Conservation (phyloP, 148 eudicot genomes). For the Spergularia marina region DNA sequence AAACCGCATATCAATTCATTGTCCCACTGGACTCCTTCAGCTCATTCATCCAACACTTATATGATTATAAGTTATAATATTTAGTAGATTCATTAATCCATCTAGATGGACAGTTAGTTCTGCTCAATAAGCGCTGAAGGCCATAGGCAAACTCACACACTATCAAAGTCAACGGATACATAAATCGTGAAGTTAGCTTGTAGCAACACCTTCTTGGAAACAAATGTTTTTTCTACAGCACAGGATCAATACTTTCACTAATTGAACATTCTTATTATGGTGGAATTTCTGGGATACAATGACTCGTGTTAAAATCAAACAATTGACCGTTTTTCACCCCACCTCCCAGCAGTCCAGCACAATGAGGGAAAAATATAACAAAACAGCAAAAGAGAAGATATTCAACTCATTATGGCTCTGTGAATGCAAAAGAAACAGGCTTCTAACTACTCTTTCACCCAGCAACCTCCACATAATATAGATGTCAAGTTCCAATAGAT, state of each 20-base stretch:
- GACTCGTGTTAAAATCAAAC: neutral
- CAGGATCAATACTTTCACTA: neutral
- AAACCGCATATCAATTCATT: no score
- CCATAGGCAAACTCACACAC: neutral
- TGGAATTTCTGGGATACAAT: neutral
- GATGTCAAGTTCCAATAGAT: neutral
- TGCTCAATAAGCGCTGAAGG: neutral
- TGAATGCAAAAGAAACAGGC: neutral
- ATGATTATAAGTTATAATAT: no score
- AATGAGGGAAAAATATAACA: neutral
- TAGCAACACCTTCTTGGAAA: neutral
- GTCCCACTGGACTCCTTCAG: no score
- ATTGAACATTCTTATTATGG: neutral
- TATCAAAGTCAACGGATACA: neutral
- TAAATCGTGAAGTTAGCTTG: neutral
- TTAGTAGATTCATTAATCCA: neutral
- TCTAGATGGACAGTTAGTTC: neutral
- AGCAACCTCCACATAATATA: neutral
- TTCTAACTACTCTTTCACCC: neutral
- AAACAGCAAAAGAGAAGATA: neutral
- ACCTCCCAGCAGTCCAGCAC: no score
- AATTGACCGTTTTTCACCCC: neutral
- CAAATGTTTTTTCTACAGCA: neutral
- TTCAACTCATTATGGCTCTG: neutral
- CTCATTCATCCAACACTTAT: no score